These are phyloP conservation scores for Globisporangium nodosum DNA, from an alignment of 352 stramenopile species.

Conservation along the genomic window DNA sequence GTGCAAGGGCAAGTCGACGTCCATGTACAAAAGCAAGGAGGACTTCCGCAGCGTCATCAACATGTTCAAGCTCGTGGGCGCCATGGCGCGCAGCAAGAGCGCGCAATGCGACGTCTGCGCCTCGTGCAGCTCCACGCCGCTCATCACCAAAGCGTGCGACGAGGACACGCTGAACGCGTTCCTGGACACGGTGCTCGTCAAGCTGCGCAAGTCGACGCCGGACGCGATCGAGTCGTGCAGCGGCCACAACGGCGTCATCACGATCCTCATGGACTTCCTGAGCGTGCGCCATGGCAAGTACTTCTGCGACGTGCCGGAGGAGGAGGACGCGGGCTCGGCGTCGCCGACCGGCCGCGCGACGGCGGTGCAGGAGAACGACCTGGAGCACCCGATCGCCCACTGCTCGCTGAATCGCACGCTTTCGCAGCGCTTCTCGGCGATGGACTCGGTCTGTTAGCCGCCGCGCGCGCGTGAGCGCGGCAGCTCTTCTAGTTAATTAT, in stretches of 20 bases:
- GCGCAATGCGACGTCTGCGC: slow-evolving; percentile 50
- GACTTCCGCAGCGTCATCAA: slow-evolving; percentile 78
- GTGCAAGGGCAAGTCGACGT: slow-evolving; percentile 71
- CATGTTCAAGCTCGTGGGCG: slow-evolving; percentile 75
- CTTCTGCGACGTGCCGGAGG: slow-evolving; percentile 46
- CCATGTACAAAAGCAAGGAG: slow-evolving; percentile 80
- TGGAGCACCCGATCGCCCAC: slow-evolving; percentile 60
- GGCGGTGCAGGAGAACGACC: slow-evolving; percentile 37
- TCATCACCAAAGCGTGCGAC: slow-evolving; percentile 34
- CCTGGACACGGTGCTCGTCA: slow-evolving; percentile 40
- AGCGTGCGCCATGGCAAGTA: slow-evolving; percentile 70
- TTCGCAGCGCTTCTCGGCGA: slow-evolving; percentile 66
- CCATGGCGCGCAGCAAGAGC: slow-evolving; percentile 54
- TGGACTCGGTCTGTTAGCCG: slow-evolving; percentile 70
- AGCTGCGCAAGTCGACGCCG: slow-evolving; percentile 41
- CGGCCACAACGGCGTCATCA: slow-evolving; percentile 64
- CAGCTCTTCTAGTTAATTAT: neutral
- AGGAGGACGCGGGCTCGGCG: slow-evolving; percentile 19
- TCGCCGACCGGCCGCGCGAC: slow-evolving; percentile 11
- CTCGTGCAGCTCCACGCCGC: slow-evolving; percentile 34
- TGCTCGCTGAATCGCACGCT: slow-evolving; percentile 75
- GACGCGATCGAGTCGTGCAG: slow-evolving; percentile 49
- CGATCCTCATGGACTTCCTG: slow-evolving; percentile 84
- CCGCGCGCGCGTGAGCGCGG: no score
- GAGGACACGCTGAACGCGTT: slow-evolving; percentile 58